phyloP scores from a whole-genome alignment of 306 rosid genomes.

The Dalbergia cultrata region DNA sequence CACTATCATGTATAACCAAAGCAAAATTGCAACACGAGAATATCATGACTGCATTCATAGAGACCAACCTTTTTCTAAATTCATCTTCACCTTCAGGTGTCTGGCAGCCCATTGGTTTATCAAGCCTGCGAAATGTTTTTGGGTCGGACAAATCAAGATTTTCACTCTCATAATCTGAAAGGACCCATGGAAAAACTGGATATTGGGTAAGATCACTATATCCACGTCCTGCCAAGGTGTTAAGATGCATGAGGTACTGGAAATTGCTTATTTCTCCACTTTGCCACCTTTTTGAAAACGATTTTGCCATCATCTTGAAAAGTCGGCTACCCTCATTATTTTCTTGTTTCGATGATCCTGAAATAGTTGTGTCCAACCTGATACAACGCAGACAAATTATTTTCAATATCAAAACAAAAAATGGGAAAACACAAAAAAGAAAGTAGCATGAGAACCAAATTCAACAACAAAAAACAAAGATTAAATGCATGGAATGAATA shows the following conservation, averaged over 20 bases:
- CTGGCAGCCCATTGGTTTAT: conserved; percentile 99
- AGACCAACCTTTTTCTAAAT: conserved; percentile 83
- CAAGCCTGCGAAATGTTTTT: conserved; percentile 86
- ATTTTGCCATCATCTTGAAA: conserved; percentile 90
- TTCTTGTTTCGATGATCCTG: conserved; percentile 96
- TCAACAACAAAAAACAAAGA: conserved; percentile 10
- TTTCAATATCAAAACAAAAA: background rate
- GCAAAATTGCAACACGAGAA: conserved; percentile 20
- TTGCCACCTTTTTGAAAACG: conserved; percentile 99
- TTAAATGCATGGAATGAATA: conserved; percentile 30
- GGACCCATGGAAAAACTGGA: conserved; percentile 99
- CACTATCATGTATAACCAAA: conserved; percentile 24
- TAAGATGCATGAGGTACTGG: conserved; percentile 99
- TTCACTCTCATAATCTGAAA: conserved; percentile 95
- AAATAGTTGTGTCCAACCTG: conserved; percentile 99
- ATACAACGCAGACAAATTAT: conserved; percentile 35
- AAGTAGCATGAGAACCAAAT: background rate
- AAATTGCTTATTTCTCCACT: conserved; percentile 98
- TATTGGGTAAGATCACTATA: conserved; percentile 99
- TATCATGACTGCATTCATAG: conserved; percentile 24
- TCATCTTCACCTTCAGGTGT: conserved; percentile 99
- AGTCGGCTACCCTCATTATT: conserved; percentile 94
- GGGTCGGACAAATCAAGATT: conserved; percentile 78
- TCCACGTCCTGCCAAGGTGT: conserved; percentile 99
- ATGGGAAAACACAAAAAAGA: background rate